phyloP scores from a whole-genome alignment of 345 rosid genomes.

The Anastatica hierochuntica region DNA sequence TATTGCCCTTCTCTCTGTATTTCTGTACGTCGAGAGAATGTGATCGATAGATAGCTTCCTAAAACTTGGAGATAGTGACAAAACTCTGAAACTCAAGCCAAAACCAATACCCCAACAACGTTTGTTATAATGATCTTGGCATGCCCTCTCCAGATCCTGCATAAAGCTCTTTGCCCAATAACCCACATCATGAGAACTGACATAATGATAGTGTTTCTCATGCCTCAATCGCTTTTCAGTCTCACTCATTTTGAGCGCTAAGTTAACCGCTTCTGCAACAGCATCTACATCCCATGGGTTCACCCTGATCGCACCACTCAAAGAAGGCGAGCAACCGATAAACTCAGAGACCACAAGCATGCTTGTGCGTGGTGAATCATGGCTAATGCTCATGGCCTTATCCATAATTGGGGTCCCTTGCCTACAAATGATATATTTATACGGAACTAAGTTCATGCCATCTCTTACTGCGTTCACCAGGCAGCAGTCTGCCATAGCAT shows the following conservation, averaged over 20 bases:
- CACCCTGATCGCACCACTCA: conserved; percentile 77
- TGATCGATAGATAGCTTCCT: conserved; percentile 52
- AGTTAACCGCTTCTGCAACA: conserved; percentile 57
- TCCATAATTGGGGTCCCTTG: conserved; percentile 63
- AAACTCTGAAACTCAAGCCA: conserved; percentile 60
- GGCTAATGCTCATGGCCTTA: conserved; percentile 34
- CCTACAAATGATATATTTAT: conserved; percentile 67
- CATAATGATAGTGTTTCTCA: conserved; percentile 67
- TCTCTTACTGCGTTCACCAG: conserved; percentile 78
- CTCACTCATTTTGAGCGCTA: conserved; percentile 45
- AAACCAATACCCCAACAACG: conserved; percentile 77
- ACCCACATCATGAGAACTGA: conserved; percentile 61
- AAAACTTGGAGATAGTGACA: conserved; percentile 64
- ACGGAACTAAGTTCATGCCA: conserved; percentile 80
- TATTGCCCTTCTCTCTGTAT: conserved; percentile 58
- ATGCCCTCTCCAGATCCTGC: conserved; percentile 66
- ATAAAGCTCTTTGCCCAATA: conserved; percentile 72
- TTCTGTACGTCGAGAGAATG: conserved; percentile 47
- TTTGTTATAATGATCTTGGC: conserved; percentile 59
- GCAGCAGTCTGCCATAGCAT: conserved; percentile 72
- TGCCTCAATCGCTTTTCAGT: conserved; percentile 65
- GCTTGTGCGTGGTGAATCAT: conserved; percentile 48
- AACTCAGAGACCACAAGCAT: conserved; percentile 82
- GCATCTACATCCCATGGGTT: conserved; percentile 76
- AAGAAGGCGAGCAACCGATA: conserved; percentile 76